These are phyloP conservation scores for Crucibulum cyathiforme DNA, from an alignment of 1,284 basidiomycete species.

Conservation along the genomic window DNA sequence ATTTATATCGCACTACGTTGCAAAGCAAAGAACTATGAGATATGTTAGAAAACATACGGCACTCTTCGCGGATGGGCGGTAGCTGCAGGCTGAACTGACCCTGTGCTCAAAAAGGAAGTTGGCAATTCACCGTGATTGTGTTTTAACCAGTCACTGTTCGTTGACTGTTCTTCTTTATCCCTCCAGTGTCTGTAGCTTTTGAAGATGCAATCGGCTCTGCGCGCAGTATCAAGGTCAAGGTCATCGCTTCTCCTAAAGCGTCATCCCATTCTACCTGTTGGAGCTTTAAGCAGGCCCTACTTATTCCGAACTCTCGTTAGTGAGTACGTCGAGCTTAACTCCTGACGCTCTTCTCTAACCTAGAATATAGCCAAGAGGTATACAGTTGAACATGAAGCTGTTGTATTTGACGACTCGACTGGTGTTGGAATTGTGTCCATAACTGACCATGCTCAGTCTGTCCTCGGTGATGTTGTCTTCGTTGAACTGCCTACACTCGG, in stretches of 20 bases:
- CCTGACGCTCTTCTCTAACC: not conserved
- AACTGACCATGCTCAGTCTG: constrained; percentile 93
- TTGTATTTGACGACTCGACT: constrained; percentile 81
- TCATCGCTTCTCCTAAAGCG: constrained; percentile 3
- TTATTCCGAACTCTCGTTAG: constrained; percentile 51
- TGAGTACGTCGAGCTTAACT: constrained; percentile 36
- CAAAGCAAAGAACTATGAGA: too few species aligned
- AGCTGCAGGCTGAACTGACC: not conserved
- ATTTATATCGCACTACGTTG: not conserved
- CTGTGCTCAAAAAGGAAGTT: not conserved
- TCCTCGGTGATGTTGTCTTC: constrained; percentile 96
- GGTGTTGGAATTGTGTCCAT: constrained; percentile 88
- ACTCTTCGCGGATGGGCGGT: too few species aligned
- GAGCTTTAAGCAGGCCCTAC: constrained; percentile 19
- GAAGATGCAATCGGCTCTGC: not conserved
- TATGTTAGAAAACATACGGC: too few species aligned
- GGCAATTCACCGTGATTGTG: not conserved
- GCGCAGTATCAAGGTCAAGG: constrained; percentile 25
- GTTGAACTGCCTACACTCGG: constrained; percentile 89
- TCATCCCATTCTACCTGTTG: constrained; percentile 8
- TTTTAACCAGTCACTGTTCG: not conserved
- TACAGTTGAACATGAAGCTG: constrained; percentile 91
- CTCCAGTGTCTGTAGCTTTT: not conserved
- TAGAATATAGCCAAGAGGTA: constrained; percentile 73
- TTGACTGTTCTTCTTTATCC: not conserved